Evolutionary conservation across 495 filamentous ascomycete genomes (phyloP), one percentile per base, ranked within the genome.

Genomic region (Hypoxylon subgilvum): DNA sequence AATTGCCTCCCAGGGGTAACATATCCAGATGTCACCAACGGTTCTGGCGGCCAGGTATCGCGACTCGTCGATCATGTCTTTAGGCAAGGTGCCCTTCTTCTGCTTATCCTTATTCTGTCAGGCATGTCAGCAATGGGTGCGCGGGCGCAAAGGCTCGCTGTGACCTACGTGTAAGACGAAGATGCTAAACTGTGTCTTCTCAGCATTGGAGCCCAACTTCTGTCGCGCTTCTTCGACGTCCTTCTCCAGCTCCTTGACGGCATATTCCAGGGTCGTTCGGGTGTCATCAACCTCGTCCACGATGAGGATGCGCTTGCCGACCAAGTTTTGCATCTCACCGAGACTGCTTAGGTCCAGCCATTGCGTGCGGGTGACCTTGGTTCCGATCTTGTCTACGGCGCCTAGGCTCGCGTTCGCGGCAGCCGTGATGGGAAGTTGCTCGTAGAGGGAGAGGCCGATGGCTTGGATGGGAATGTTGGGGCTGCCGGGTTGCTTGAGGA

Each of bases 271-370:
- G 4, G 94, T 99, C 10, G 94, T 99, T 61, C 94, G 84, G 22
- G 94, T 97, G 73, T 99, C 94, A 72, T 99, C 94, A 8, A 99
- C 94, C 81, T 99, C 94, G 67, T 99, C 94, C 4, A 99, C 95
- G 58, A 99, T 99, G 40, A 99, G 81, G 49, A 99, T 89, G 72
- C 92, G 91, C 85, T 96, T 96, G 69, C 94, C 94, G 55, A 99
- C 88, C 67, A 99, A 73, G 76, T 90, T 94, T 69, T 86, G 81
- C 84, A 96, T 97, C 69, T 92, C 87, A 57, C 83, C 82, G 31
- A 97, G 80, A 34, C 87, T 88, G 66, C 82, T 86, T 55, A 99
- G 79, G 73, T 99, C 94, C 35, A 99, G 84, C 94, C 94, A 99
- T 80, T 99, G 94, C 28, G 95, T 97, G 61, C 95, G 88, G 27